Evolutionary conservation across 306 rosid species (phyloP).

Genomic region (Comarum palustre): DNA sequence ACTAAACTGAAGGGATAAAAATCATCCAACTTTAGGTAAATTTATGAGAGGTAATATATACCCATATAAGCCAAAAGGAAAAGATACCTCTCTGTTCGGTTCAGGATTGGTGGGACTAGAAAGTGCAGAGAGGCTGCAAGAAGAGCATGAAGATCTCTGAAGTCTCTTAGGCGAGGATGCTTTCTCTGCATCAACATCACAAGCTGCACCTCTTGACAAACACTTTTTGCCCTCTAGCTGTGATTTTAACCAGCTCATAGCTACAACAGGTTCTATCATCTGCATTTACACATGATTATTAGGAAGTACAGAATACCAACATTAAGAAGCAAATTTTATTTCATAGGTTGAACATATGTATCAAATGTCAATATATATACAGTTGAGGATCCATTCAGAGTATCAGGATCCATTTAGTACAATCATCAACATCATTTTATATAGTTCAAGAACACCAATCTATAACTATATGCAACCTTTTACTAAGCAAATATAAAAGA

Average conservation of each 20-base stretch:
- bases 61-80: not conserved
- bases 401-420: not conserved
- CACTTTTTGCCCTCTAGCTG: conserved; percentile 37
- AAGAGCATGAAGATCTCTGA: conserved; percentile 38
- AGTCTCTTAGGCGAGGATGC: conserved; percentile 37
- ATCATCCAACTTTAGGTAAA: not conserved
- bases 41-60: not conserved
- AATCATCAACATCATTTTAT: not conserved
- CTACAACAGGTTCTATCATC: conserved; percentile 66
- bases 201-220: conserved; percentile 16
- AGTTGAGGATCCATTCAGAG: not conserved
- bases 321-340: not conserved
- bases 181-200: conserved; percentile 31
- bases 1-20: not conserved
- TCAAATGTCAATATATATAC: not conserved
- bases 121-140: conserved; percentile 27
- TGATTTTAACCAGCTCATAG: conserved; percentile 36
- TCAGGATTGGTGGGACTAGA: conserved; percentile 32
- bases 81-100: conserved; percentile 28
- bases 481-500: conserved; percentile 18
- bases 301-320: not conserved
- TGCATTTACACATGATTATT: conserved; percentile 32
- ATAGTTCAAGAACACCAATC: conserved; percentile 11
- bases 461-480: not conserved
- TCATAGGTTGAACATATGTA: not conserved